A percentile compares a stretch with the other conserved stretches of the same genome.
These are phyloP conservation scores for Nemania sp. DNA, from an alignment of 2,329 filamentous ascomycete genomes.

Conservation along the genomic window DNA sequence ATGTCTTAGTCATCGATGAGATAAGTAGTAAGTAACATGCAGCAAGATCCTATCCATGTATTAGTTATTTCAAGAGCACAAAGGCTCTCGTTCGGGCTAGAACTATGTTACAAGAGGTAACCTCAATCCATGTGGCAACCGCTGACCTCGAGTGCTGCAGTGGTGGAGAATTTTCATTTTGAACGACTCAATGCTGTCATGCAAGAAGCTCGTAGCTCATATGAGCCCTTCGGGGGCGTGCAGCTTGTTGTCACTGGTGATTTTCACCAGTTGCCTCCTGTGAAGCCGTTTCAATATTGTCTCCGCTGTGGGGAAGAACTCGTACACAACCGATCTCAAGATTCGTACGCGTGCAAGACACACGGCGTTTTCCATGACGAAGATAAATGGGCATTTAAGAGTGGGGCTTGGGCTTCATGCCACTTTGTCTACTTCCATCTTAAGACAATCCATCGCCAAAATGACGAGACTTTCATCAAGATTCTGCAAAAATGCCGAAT, in stretches of 20 bases:
- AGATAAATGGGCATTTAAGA: conserved; percentile 72
- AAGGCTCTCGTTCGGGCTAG: neutral
- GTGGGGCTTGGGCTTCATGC: conserved; percentile 65
- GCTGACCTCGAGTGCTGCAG: conserved; percentile 9
- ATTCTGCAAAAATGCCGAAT: conserved; percentile 68
- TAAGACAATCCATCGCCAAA: conserved; percentile 68
- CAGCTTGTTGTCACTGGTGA: conserved; percentile 70
- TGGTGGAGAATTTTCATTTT: conserved; percentile 69
- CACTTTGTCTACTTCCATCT: conserved; percentile 66
- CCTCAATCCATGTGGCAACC: neutral
- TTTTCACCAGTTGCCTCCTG: conserved; percentile 70
- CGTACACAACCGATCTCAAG: conserved; percentile 33
- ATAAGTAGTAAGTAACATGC: conserved; percentile 61
- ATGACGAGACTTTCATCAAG: conserved; percentile 63
- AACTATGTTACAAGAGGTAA: neutral
- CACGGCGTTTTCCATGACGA: conserved; percentile 57
- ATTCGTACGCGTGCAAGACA: conserved; percentile 49
- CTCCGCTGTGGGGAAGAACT: conserved; percentile 58
- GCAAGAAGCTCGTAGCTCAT: conserved; percentile 52
- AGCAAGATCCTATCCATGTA: neutral
- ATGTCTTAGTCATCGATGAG: conserved; percentile 74
- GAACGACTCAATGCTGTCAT: conserved; percentile 63
- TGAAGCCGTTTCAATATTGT: conserved; percentile 67
- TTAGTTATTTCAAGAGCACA: neutral
- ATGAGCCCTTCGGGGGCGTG: conserved; percentile 57